These are phyloP conservation scores for Lodderomyces metapsilosis DNA, from an alignment of 1,139 yeast genomes.

Conservation along the genomic window DNA sequence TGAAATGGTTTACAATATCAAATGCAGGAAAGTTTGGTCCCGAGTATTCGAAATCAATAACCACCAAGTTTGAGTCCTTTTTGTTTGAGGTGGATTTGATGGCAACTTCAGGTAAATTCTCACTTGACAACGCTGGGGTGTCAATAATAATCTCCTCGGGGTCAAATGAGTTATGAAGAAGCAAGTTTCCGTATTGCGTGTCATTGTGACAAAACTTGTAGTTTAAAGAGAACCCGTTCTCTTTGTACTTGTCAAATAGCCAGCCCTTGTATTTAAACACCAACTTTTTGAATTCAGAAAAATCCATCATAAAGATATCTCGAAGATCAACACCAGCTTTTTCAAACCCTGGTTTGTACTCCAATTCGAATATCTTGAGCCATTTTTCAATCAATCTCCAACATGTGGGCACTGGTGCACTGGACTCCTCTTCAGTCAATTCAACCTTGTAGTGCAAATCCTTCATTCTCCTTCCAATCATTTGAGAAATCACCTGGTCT, in stretches of 20 bases:
- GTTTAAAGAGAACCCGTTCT: constrained; percentile 40
- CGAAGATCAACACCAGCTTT: constrained; percentile 29
- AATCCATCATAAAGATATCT: constrained; percentile 48
- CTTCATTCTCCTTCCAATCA: constrained; percentile 94
- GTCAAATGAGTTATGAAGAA: constrained; percentile 45
- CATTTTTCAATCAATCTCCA: constrained; percentile 77
- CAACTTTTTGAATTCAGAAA: constrained; percentile 47
- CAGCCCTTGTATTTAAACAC: constrained; percentile 57
- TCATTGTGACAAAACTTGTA: constrained; percentile 90
- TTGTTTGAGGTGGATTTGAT: constrained; percentile 33
- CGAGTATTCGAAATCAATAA: constrained; percentile 93
- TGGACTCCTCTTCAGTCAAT: constrained; percentile 51
- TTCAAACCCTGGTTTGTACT: constrained; percentile 27
- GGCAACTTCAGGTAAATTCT: constrained; percentile 17
- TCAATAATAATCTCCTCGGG: constrained; percentile 36
- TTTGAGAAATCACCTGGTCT: constrained; percentile 71
- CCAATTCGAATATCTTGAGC: constrained; percentile 55
- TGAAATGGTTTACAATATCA: constrained; percentile 84
- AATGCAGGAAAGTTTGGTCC: constrained; percentile 91
- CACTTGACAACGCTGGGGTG: constrained; percentile 19
- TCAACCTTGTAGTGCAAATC: constrained; percentile 83
- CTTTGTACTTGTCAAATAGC: constrained; percentile 56
- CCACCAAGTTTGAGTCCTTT: constrained; percentile 74
- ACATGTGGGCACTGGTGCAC: constrained; percentile 44
- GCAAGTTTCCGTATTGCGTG: constrained; percentile 91